These are phyloP conservation scores for Syzygium oleosum DNA, from an alignment of 345 rosid genomes.

Conservation along the genomic window DNA sequence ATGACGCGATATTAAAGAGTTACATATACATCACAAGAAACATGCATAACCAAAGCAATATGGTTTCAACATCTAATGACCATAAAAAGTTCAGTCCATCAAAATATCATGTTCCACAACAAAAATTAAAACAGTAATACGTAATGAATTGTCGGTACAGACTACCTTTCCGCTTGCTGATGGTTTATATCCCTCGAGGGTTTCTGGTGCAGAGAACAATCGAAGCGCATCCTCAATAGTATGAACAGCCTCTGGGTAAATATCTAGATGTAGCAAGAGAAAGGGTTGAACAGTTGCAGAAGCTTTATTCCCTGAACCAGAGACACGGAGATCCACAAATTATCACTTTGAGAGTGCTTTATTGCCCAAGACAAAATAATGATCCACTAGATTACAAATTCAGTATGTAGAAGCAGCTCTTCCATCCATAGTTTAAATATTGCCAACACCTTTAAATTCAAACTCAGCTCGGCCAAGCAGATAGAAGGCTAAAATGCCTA, in stretches of 20 bases:
- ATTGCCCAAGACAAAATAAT: not conserved
- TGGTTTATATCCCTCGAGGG: slow-evolving; percentile 84
- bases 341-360: not conserved
- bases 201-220: slow-evolving; percentile 67
- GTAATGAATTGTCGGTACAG: not conserved
- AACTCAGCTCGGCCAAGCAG: not conserved
- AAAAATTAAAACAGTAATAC: not conserved
- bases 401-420: not conserved
- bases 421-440: not conserved
- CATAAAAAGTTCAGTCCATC: not conserved
- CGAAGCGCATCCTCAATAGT: slow-evolving; percentile 81
- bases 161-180: slow-evolving; percentile 76
- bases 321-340: not conserved
- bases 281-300: slow-evolving; percentile 89
- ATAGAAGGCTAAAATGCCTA: not conserved
- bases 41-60: not conserved
- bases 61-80: not conserved
- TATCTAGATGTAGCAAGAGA: slow-evolving; percentile 86
- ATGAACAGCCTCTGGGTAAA: slow-evolving; percentile 58
- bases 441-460: not conserved
- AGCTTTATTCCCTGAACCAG: slow-evolving; percentile 53
- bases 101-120: not conserved
- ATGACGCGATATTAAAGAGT: not conserved
- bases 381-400: not conserved
- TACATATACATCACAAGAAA: not conserved